A percentile compares a stretch with the other conserved stretches of the same genome.
Evolutionary conservation across 257 asterid genomes (phyloP).

Genomic region (Solanum ahanhuiri): DNA sequence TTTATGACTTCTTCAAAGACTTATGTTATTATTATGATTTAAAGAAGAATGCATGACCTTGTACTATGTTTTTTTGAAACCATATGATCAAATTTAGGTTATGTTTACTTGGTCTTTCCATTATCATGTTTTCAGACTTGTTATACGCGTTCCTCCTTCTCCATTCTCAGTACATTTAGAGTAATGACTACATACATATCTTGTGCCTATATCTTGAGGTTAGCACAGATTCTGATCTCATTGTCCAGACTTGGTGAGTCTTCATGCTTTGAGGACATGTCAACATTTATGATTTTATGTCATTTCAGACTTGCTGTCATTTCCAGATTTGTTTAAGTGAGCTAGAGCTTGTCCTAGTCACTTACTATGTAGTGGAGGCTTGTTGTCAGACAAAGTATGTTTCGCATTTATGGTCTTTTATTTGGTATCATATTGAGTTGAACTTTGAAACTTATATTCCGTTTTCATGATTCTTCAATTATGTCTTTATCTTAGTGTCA

Average conservation of each 20-base stretch:
- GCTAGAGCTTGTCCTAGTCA: neutral
- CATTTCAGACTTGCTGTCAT: neutral
- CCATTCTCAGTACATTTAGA: neutral
- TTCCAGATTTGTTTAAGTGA: no score
- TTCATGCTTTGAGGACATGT: neutral
- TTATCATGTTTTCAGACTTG: no score
- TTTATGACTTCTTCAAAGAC: neutral
- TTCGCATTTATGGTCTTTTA: neutral
- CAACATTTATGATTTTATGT: neutral
- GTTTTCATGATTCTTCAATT: no score
- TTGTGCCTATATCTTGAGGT: neutral
- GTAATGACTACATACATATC: no score
- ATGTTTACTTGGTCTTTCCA: neutral
- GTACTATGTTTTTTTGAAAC: neutral
- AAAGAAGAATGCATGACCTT: neutral
- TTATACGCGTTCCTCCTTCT: neutral
- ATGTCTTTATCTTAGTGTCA: no score
- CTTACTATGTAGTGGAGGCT: neutral
- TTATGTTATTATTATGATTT: no score
- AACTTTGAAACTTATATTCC: neutral
- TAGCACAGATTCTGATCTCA: rapidly evolving
- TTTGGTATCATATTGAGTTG: neutral
- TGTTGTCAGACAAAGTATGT: no score
- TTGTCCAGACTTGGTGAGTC: neutral
- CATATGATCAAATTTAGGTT: neutral